These are phyloP conservation scores for Leishmania lainsoni DNA, from an alignment of 208 protist species.

Conservation along the genomic window DNA sequence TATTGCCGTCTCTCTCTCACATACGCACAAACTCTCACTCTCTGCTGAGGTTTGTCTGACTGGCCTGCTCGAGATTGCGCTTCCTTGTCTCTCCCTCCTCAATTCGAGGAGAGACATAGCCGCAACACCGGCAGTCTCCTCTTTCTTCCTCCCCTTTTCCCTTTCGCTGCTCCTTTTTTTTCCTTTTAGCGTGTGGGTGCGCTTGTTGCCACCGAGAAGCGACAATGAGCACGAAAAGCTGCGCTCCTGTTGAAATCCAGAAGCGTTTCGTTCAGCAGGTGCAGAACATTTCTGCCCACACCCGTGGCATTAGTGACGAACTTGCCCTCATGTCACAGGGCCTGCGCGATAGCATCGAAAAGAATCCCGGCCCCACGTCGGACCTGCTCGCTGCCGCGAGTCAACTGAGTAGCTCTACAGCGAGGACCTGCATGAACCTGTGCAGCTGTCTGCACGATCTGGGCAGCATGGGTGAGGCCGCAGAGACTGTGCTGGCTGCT, in stretches of 20 bases:
- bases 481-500: constrained; percentile 56
- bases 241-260: constrained; percentile 19
- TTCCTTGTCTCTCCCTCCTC: not conserved
- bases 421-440: constrained; percentile 26
- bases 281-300: constrained; percentile 31
- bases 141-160: not conserved
- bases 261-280: constrained; percentile 28
- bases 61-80: not conserved
- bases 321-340: constrained; percentile 23
- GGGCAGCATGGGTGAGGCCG: constrained; percentile 63
- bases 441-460: constrained; percentile 63
- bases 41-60: not conserved
- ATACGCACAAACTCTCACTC: not conserved
- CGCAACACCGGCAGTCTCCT: not conserved
- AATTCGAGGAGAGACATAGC: not conserved
- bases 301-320: constrained; percentile 27
- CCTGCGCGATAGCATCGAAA: constrained; percentile 17
- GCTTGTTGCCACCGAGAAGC: constrained; percentile 5
- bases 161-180: not conserved
- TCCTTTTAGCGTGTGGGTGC: not conserved
- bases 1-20: not conserved
- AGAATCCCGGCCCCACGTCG: constrained; percentile 13
- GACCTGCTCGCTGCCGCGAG: constrained; percentile 21
- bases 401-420: constrained; percentile 19
- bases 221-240: constrained; percentile 15